Evolutionary conservation across 345 rosid genomes (phyloP), one percentile per base, ranked within the genome.

Genomic region (Lumnitzera littorea): DNA sequence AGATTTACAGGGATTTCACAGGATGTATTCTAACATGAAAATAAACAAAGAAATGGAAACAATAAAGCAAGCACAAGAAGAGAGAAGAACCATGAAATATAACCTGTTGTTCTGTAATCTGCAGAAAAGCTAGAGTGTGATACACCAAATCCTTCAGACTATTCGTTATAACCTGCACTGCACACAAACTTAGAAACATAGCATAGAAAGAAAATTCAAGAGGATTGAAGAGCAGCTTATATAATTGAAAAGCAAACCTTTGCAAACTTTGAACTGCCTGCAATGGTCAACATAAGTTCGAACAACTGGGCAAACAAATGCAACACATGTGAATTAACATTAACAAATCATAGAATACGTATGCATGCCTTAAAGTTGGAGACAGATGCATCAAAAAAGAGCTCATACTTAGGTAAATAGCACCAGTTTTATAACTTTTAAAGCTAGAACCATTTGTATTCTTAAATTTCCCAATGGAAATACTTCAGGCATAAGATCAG

Each of bases 101-200:
- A 70, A 89, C 98, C 89, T 91, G 96, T 56, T 85, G 86, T 64
- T 81, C 94, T 15, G 98, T 91, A 71, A 89, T 81, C 80, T 91
- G 98, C 73, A 91, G 79, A 79, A 89, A 89, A 72, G 83, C 84
- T 50, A 89, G 69, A 24, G 88, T 85, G 71, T 89, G 69, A 73
- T 87, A 91, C 46, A 76, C 98, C 80, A 91, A 73, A 62, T 91
- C 92, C 68, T 73, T 77, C 53, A 87, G 61, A 69, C 87, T 82
- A 70, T 69, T 73, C 59, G 58, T 63, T 49, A 81, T 62, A 65
- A 80, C 84, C 98, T 91, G 68, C 72, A 62, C n/a, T 55, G 7
- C 65, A 58, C 41, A n/a, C 67, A 50, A 20, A 48, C 41, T 61
- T 43, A 50, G 2, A 62, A 53, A 31, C 56, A 62, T 47, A 4